A percentile compares a stretch with the other conserved stretches of the same genome.
These are phyloP conservation scores for Amoebophrya sp. DNA, from an alignment of 169 alveolate species.

Conservation along the genomic window DNA sequence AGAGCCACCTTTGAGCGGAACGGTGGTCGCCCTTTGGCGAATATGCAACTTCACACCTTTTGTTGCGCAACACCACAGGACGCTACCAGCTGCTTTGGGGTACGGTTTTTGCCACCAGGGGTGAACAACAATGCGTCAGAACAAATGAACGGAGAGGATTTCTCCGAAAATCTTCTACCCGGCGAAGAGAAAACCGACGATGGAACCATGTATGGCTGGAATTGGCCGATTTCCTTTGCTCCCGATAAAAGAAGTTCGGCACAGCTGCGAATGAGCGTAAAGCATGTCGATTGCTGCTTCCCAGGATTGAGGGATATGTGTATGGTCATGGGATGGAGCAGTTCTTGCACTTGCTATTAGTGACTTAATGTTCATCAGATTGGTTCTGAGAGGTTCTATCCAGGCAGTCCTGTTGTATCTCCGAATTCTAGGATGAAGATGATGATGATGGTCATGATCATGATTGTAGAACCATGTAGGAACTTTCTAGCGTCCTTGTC, in stretches of 20 bases:
- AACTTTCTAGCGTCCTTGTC: no score
- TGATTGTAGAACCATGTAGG: no score
- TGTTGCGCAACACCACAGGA: neutral
- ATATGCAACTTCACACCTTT: neutral
- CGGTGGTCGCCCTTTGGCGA: neutral
- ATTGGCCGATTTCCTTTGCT: neutral
- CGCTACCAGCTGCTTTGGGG: neutral
- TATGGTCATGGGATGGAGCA: no score
- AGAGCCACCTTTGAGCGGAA: no score
- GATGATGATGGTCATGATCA: no score
- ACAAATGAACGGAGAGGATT: neutral
- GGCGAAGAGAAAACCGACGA: neutral
- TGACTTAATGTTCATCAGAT: no score
- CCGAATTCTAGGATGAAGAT: no score
- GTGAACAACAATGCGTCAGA: neutral
- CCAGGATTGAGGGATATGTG: neutral
- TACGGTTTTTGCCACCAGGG: neutral
- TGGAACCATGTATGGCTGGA: neutral
- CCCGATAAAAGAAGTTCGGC: neutral
- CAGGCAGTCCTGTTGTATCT: no score
- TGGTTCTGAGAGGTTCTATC: no score
- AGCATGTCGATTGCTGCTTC: neutral
- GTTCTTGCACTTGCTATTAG: no score
- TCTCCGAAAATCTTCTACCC: neutral
- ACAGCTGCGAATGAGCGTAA: neutral